Evolutionary conservation across 768 basidiomycete genomes (phyloP), one percentile per base, ranked within the genome.

Genomic region (Lactarius deliciosus): DNA sequence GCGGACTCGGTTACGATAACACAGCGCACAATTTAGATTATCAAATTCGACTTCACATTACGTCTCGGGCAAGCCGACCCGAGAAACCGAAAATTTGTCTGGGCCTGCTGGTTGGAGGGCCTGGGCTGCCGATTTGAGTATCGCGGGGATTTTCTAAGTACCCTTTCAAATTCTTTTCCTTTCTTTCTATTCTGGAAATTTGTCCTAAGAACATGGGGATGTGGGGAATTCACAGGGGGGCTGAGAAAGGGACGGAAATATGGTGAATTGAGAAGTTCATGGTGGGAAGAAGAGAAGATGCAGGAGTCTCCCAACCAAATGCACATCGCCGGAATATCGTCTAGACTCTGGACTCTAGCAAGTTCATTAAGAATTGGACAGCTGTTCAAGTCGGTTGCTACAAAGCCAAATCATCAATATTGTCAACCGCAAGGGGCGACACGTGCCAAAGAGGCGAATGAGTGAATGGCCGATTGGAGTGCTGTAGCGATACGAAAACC

Each of bases 151-250:
- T 57, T 53, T 58, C 57, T 22, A 43, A 40, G 65, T 25, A 57
- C 45, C 43, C 43, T 34, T 63, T 50, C 47, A 63, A 40, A 61
- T 20, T 50, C 60, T 28, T n/a, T 55, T 38, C 40, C 60, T 36
- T 55, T 55, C 53, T 25, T 36, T 66, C 53, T 60, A 4, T 55
- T 59, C 30, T 28, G 38, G 43, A 38, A 53, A 36, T 38, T 28
- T 6, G 34, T 38, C 43, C 36, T 15, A 22, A 38, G n/a, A 57
- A 30, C 25, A 36, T 47, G 34, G 36, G 56, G 11, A 13, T 41
- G 32, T 43, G 55, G 63, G 56, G 30, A 57, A 63, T 16, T 63
- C 36, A 45, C 41, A 50, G 22, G 56, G 22, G 22, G 0, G 10
- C n/a, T n/a, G 34, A 41, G 45, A 32, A 50, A 60, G 43, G 22